Evolutionary conservation across 2,329 filamentous ascomycete species (phyloP), one percentile per base, ranked within the genome.

Genomic region (Fusarium sp.): DNA sequence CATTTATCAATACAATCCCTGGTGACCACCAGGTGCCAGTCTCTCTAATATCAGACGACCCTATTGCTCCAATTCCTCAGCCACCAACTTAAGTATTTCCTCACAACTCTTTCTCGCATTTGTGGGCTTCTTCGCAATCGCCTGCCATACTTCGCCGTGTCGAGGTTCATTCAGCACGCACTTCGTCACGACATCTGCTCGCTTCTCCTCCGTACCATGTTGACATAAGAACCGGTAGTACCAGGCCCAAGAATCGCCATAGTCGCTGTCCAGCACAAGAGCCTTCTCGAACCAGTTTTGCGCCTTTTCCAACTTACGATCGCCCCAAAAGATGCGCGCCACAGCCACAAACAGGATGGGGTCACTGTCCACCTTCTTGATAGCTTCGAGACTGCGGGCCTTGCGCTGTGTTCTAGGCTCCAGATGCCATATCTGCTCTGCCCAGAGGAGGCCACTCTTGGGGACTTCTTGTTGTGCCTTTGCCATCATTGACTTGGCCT

Each of bases 261-360:
- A 85, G 81, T 98, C 95, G 41, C 92, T 90, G 79, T 99, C 95
- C 18, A 96, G 86, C 61, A 98, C 87, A 63, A 98, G 91, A 1
- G 96, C 96, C 84, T 97, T 98, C 84, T 98, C 95, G 82, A 99
- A 99, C 96, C 96, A 99, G 74, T 90, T 95, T 83, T 95, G 93
- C 6, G 96, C 96, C 82, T 98, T 98, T 76, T 98, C 96, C 30
- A 99, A 87, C 80, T 92, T 92, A 63, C 96, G 89, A 84, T 99
- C 96, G 15, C 90, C 91, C 96, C 96, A 99, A 85, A 99, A 98
- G 75, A 98, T 97, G 26, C 96, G 91, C 11, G 95, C 96, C 18
- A 98, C 95, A 0, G 95, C 95, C 39, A 97, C 93, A 80, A 98
- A 97, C 8, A 99, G 87, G 26, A 92, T 88, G 0, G 96, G 91